Conservation (phyloP, 176 grass and related monocot genomes). For the Eragrostis curvula region DNA sequence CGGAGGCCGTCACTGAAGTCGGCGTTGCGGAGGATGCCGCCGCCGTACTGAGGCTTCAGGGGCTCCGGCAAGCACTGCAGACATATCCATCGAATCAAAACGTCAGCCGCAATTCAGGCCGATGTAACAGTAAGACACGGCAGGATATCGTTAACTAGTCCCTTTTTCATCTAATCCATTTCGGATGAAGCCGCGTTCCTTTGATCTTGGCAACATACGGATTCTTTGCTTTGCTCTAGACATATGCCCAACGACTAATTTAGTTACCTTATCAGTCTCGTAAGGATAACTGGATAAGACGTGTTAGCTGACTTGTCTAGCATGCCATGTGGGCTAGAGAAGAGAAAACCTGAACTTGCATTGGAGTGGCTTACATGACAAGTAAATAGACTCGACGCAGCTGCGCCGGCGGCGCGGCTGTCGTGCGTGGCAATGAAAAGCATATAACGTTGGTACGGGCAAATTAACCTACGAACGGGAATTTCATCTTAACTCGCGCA, state of each 20-base stretch:
- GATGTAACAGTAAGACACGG: not conserved
- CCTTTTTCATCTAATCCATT: not conserved
- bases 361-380: conserved; percentile 26
- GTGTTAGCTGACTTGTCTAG: not conserved
- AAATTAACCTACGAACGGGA: conserved; percentile 23
- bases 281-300: not conserved
- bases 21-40: conserved; percentile 80
- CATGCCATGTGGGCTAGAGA: not conserved
- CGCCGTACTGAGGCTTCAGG: conserved; percentile 64
- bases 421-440: conserved; percentile 39
- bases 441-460: conserved; percentile 3
- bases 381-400: not conserved
- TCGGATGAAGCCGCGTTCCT: not conserved
- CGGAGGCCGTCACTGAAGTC: conserved; percentile 62
- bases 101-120: too few species aligned
- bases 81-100: not conserved
- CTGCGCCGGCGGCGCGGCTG: conserved; percentile 5
- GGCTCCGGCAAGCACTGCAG: conserved; percentile 84
- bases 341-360: not conserved
- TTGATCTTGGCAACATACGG: not conserved
- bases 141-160: not conserved
- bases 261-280: not conserved
- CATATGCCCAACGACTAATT: not conserved
- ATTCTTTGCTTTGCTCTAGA: conserved; percentile 11
- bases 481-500: conserved; percentile 28